Base-by-base conservation (phyloP, 2,329 filamentous ascomycete genomes). In the Botrytis hyacinthi region DNA sequence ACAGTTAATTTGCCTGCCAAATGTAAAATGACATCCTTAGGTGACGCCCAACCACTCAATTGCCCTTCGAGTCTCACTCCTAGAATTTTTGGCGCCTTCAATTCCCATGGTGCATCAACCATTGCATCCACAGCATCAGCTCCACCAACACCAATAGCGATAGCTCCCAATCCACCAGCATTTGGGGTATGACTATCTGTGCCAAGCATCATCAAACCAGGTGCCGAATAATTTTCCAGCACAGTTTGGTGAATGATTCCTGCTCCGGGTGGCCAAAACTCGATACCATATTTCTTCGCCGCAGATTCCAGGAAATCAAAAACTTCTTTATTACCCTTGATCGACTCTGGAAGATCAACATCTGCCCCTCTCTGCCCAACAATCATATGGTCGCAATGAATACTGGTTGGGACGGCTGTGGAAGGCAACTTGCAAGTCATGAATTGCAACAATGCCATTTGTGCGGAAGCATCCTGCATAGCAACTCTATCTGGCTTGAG, bases 301-400 rank as follows among this genome's bases (percentile, higher is more conserved):
- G 96, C 96, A 71, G 93, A 97, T 86, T 98, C 95, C 73, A 99
- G 84, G 82, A 99, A 99, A 83, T 97, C 94, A 81, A 98, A 99
- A 0, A 99, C 95, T 86, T 99, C 96, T 82, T 94, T 94, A 84
- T 99, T 99, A 65, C 93, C 92, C 83, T 91, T 87, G 76, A 99
- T 97, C 60, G 94, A 96, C 46, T 91, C 89, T 42, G 92, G 89
- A 75, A 99, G 84, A 84, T 99, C 96, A 37, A 90, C 88, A 79
- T 95, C 91, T 51, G 95, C 96, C 74, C 96, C 96, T 81, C 91
- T 92, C 84, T 97, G 92, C 73, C 95, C 96, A 44, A 98, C 95
- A 84, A 99, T 98, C 90, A 99, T 91, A 83, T 99, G 96, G 85
- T 99, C 96, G 84, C 96, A 99, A 85, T 99, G 96, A 78, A 98